phyloP scores from a whole-genome alignment of 768 basidiomycete genomes.

The Mycena latifolia region DNA sequence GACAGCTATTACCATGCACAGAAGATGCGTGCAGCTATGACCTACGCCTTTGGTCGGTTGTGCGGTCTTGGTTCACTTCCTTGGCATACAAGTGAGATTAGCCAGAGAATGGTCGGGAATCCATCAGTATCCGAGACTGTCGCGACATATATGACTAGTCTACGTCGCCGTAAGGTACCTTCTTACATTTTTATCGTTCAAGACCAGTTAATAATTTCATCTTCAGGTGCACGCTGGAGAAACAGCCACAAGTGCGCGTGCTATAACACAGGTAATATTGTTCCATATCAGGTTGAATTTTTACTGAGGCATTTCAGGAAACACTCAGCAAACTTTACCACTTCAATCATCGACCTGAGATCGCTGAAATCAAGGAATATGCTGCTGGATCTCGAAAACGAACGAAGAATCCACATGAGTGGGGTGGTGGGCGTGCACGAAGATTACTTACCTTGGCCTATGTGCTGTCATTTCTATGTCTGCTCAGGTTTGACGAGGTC shows the following conservation, averaged over 20 bases:
- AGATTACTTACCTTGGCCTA: slow-evolving; percentile 38
- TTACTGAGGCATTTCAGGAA: background rate
- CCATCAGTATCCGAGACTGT: slow-evolving; percentile 33
- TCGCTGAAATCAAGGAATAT: slow-evolving; percentile 5
- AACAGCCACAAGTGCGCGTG: slow-evolving; percentile 3
- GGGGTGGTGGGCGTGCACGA: slow-evolving; percentile 44
- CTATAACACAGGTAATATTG: slow-evolving; percentile 6
- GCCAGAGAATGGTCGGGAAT: slow-evolving; percentile 5
- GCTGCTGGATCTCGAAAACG: background rate
- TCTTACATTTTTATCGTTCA: no score
- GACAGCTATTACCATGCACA: background rate
- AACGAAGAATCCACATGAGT: slow-evolving; percentile 29
- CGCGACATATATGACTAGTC: background rate
- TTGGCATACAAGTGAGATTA: slow-evolving; percentile 30
- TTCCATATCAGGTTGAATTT: no score
- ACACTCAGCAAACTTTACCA: slow-evolving; percentile 3
- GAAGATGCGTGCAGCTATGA: slow-evolving; percentile 42
- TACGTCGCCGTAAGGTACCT: background rate
- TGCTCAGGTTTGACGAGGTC: slow-evolving; percentile 48
- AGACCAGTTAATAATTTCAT: background rate
- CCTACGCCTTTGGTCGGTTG: slow-evolving; percentile 42
- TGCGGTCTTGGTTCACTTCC: slow-evolving; percentile 21
- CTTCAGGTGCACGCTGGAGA: slow-evolving; percentile 1
- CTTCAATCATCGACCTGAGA: slow-evolving; percentile 30
- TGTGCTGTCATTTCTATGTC: slow-evolving; percentile 37